Base-by-base conservation (phyloP, 176 grass and related monocot species). In the Avena insularis region DNA sequence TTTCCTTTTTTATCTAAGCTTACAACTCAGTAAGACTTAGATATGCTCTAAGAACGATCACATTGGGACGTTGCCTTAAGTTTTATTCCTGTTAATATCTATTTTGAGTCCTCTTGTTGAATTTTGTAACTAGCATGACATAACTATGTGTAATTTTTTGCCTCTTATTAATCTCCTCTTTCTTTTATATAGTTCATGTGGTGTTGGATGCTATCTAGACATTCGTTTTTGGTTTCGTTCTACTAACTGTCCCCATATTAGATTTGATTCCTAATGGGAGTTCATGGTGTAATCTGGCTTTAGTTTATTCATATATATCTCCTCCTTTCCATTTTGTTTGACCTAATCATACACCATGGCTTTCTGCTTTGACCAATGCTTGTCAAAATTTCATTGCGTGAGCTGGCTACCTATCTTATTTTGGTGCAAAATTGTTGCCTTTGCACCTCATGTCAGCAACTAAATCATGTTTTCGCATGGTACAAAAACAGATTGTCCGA, bases 21-120 rank as follows among this genome's bases (percentile, higher is more conserved):
- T 31, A 33, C 25, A 51, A 46, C 12, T 67, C 15, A 82, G 61
- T n/a, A 81, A 51, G 25, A 58, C 51, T 51, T 54, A 53, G 9
- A 23, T 33, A 83, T 57, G 33, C 50, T 72, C 27, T 83, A 43
- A 72, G 31, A 82, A 53, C 1, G 45, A 67, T 71, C 17, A 56
- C 7, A n/a, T n/a, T 57, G 31, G 6, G 9, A 56, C 57, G 13
- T 35, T 25, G 9, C 69, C 12, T 56, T 43, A 38, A 40, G 38
- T 6, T 40, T 40, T 40, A 45, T 53, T 68, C 66, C 27, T 4
- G 15, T 49, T 33, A 29, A 33, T 80, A 47, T 51, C 49, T 81
- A 31, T 17, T 78, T 50, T 82, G 47, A 68, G 27, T 53, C 63
- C 29, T 36, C 9, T 68, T 82, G 62, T 12, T 82, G 17, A 8